phyloP scores from a whole-genome alignment of 78 protist species.

The Dictyostelium capitatum region DNA sequence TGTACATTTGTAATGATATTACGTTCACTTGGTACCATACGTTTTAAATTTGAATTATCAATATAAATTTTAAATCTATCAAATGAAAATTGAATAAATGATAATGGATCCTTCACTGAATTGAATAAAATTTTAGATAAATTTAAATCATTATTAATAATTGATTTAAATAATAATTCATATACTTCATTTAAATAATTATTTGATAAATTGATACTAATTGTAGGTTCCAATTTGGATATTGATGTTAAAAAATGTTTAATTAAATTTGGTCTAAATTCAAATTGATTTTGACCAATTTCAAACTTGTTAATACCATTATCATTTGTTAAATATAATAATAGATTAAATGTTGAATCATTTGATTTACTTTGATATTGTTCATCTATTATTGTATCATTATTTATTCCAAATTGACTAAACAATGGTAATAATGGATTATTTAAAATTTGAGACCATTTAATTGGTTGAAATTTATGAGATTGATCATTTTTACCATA shows the following conservation, averaged over 20 bases:
- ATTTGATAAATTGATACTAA: too few species aligned
- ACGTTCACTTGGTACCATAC: too few species aligned
- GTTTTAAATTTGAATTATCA: too few species aligned
- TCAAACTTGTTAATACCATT: neutral
- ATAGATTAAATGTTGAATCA: neutral
- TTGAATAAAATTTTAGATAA: too few species aligned
- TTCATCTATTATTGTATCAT: neutral
- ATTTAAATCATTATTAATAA: neutral
- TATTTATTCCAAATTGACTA: neutral
- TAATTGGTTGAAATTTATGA: neutral
- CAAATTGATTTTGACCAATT: neutral
- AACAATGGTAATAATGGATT: neutral
- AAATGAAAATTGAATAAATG: too few species aligned
- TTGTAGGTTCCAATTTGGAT: too few species aligned
- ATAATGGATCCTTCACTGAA: too few species aligned
- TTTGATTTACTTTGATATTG: neutral
- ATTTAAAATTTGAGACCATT: slow-evolving; percentile 2
- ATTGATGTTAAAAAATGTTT: neutral
- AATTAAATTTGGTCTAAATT: neutral
- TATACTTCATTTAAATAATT: neutral
- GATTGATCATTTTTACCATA: neutral
- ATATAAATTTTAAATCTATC: too few species aligned
- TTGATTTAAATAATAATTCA: neutral
- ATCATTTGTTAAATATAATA: too few species aligned
- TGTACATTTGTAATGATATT: too few species aligned